phyloP scores from a whole-genome alignment of 1,284 basidiomycete genomes.

The Apiotrichum laibachii region DNA sequence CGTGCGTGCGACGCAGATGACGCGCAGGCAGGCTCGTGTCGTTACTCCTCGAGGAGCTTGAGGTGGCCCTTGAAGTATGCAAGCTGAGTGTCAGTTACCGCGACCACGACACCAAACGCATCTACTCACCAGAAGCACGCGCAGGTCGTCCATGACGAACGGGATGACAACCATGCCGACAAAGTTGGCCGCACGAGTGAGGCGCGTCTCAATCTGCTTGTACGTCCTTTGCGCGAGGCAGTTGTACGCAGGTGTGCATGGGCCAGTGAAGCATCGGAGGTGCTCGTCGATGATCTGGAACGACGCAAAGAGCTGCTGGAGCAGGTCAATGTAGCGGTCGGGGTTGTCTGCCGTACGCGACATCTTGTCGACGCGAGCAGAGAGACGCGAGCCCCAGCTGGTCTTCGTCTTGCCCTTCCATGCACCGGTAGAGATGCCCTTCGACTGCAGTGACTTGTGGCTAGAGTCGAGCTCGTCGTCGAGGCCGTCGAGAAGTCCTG shows the following conservation, averaged over 20 bases:
- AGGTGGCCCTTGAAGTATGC: constrained; percentile 43
- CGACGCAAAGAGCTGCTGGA: constrained; percentile 70
- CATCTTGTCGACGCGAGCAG: constrained; percentile 81
- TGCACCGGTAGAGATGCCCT: constrained; percentile 60
- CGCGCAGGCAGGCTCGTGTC: too few relatives aligned
- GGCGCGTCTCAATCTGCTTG: constrained; percentile 65
- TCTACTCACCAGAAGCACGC: constrained; percentile 67
- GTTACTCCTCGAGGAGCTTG: constrained; percentile 39
- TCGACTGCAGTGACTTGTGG: constrained; percentile 86
- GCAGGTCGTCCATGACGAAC: constrained; percentile 74
- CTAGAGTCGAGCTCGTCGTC: constrained; percentile 80
- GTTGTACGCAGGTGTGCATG: constrained; percentile 64
- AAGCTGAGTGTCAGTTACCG: constrained; percentile 20
- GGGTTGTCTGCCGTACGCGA: constrained; percentile 86
- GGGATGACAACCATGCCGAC: constrained; percentile 84
- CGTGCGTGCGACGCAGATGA: too few relatives aligned
- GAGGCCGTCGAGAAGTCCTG: constrained; percentile 60
- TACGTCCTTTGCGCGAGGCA: constrained; percentile 66
- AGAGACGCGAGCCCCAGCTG: constrained; percentile 75
- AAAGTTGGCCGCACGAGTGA: constrained; percentile 81
- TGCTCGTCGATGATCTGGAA: constrained; percentile 84
- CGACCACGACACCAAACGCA: background rate
- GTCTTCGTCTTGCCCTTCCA: constrained; percentile 68
- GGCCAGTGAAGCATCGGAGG: constrained; percentile 63
- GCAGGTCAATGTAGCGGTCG: constrained; percentile 74